phyloP scores from a whole-genome alignment of 768 basidiomycete species.

The Amanita subjunquillea region DNA sequence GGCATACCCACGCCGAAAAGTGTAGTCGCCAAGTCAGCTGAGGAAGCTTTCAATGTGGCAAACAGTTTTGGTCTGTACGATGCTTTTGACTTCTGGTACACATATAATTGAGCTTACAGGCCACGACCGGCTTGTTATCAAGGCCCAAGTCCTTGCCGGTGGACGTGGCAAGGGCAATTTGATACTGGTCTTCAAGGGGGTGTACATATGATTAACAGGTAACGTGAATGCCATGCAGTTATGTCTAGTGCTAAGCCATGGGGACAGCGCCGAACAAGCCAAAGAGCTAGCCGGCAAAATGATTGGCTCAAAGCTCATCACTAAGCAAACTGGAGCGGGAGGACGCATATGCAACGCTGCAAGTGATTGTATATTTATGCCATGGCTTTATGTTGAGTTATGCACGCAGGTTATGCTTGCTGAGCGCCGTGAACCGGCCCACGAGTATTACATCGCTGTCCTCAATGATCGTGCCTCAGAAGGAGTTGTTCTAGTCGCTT shows the following conservation, averaged over 20 bases:
- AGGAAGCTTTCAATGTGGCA: conserved; percentile 86
- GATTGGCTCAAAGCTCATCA: conserved; percentile 93
- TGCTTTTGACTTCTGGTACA: not conserved
- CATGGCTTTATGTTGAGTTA: not conserved
- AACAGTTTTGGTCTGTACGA: conserved; percentile 66
- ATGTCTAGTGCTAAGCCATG: conserved; percentile 3
- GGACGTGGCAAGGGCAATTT: conserved; percentile 97
- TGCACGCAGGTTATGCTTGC: conserved; percentile 85
- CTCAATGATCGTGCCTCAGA: conserved; percentile 89
- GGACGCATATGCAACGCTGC: conserved; percentile 96
- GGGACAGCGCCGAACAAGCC: conserved; percentile 71
- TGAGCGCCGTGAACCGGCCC: conserved; percentile 83
- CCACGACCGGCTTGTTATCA: conserved; percentile 79
- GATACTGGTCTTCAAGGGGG: conserved; percentile 95
- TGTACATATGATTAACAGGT: conserved; percentile 91
- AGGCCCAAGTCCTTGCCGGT: conserved; percentile 97
- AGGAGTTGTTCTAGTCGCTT: conserved; percentile 88
- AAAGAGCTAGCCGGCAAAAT: conserved; percentile 83
- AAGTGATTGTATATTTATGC: conserved; percentile 17
- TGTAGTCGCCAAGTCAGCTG: conserved; percentile 73
- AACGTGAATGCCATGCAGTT: conserved; percentile 9
- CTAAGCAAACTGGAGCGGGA: conserved; percentile 92
- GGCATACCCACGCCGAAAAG: conserved; percentile 93
- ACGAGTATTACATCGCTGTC: conserved; percentile 97
- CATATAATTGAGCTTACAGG: conserved; percentile 29